Evolutionary conservation across 352 stramenopile species (phyloP).

Genomic region (Peronospora destructor): DNA sequence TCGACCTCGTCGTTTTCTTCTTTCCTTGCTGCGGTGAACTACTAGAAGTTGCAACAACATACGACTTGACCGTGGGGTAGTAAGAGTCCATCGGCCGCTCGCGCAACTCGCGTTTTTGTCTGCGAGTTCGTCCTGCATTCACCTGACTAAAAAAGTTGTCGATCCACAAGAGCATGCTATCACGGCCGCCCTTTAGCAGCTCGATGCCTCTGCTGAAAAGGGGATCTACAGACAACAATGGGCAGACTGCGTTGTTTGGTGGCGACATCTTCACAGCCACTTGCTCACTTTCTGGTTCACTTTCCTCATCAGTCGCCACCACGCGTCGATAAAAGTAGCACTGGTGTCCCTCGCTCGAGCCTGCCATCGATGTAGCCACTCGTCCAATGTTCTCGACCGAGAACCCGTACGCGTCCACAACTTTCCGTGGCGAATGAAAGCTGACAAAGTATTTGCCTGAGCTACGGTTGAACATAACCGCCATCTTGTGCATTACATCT

Average conservation of each 20-base stretch:
- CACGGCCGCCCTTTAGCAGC: constrained; percentile 62
- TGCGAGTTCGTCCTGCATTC: constrained; percentile 56
- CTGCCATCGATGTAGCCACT: constrained; percentile 90
- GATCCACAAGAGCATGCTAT: constrained; percentile 71
- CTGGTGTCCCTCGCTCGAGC: constrained; percentile 93
- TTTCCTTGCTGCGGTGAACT: constrained; percentile 19
- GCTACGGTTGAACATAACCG: constrained; percentile 90
- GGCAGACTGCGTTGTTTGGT: constrained; percentile 13
- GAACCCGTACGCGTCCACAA: constrained; percentile 92
- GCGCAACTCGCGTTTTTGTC: constrained; percentile 50
- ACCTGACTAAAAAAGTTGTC: constrained; percentile 63
- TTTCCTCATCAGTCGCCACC: constrained; percentile 12
- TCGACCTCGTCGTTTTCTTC: constrained; percentile 12
- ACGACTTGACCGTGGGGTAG: constrained; percentile 63
- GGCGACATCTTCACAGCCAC: constrained; percentile 17
- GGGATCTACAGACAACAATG: constrained; percentile 57
- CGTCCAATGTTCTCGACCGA: constrained; percentile 87
- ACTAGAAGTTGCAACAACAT: constrained; percentile 19
- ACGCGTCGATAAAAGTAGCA: constrained; percentile 93
- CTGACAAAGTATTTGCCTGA: constrained; percentile 90
- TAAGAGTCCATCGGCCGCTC: constrained; percentile 69
- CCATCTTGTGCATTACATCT: constrained; percentile 89
- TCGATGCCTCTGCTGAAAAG: constrained; percentile 77
- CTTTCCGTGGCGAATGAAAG: constrained; percentile 89
- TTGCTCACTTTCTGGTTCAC: constrained; percentile 20